Evolutionary conservation across 2,329 filamentous ascomycete genomes (phyloP).

Genomic region (Diplocarpon rosae): DNA sequence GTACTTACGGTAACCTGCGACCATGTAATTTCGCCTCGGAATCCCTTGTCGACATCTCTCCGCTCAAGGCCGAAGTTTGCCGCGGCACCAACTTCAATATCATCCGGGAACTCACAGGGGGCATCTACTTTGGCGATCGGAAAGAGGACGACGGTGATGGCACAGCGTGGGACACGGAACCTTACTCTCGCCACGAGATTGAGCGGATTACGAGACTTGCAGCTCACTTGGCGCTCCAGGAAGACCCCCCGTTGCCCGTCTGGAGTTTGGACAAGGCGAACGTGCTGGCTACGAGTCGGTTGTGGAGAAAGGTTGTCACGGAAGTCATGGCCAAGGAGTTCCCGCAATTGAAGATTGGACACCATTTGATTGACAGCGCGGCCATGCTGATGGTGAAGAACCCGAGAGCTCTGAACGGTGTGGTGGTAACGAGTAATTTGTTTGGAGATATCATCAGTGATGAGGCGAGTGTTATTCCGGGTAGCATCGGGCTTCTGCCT

Average conservation of each 20-base stretch:
- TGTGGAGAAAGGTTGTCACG: slow-evolving; percentile 81
- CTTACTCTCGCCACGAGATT: slow-evolving; percentile 75
- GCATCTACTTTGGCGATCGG: slow-evolving; percentile 90
- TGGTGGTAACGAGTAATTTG: slow-evolving; percentile 86
- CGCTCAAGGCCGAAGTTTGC: slow-evolving; percentile 77
- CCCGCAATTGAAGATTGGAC: slow-evolving; percentile 70
- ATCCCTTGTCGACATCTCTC: slow-evolving; percentile 70
- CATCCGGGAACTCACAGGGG: slow-evolving; percentile 82
- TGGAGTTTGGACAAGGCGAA: slow-evolving; percentile 94
- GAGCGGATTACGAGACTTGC: slow-evolving; percentile 79
- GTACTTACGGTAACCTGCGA: slow-evolving; percentile 87
- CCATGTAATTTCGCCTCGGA: slow-evolving; percentile 94
- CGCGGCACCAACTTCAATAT: slow-evolving; percentile 85
- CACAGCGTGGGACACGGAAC: slow-evolving; percentile 71
- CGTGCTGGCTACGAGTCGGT: slow-evolving; percentile 76
- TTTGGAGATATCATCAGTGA: slow-evolving; percentile 96
- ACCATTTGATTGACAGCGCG: slow-evolving; percentile 92
- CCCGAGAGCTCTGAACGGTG: slow-evolving; percentile 74
- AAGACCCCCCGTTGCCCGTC: slow-evolving; percentile 65
- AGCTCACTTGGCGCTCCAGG: slow-evolving; percentile 67
- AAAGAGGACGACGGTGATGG: slow-evolving; percentile 68
- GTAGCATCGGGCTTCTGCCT: slow-evolving; percentile 77
- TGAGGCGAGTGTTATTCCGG: slow-evolving; percentile 89
- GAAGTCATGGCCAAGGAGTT: slow-evolving; percentile 85
- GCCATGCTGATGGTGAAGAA: slow-evolving; percentile 98